phyloP scores from a whole-genome alignment of 148 eudicot species.

The Nepenthes gracilis region DNA sequence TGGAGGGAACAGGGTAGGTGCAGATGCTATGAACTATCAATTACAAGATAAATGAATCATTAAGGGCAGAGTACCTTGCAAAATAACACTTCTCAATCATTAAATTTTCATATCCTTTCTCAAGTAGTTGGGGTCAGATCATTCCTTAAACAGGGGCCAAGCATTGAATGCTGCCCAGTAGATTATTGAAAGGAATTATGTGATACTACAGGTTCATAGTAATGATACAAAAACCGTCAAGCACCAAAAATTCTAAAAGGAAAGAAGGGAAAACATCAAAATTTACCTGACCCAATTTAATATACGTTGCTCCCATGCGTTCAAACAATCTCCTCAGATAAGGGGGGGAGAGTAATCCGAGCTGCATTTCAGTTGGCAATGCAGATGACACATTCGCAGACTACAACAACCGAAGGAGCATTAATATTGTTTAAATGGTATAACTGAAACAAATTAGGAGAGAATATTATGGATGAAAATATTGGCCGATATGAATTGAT shows the following conservation, averaged over 20 bases:
- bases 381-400: conserved; percentile 56
- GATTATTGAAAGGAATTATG: background rate
- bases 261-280: background rate
- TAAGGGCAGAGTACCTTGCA: conserved; percentile 1
- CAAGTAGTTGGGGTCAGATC: background rate
- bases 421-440: conserved; percentile 4
- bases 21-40: conserved; percentile 86
- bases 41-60: conserved; percentile 9
- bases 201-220: background rate
- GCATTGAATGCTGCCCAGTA: background rate
- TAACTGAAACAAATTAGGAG: background rate
- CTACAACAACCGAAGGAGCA: conserved; percentile 23
- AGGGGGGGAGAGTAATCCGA: conserved; percentile 70
- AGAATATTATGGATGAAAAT: background rate
- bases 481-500: too few relatives aligned
- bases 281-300: conserved; percentile 93
- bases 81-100: background rate
- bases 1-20: conserved; percentile 88
- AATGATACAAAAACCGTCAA: background rate
- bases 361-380: conserved; percentile 63
- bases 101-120: background rate
- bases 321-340: conserved; percentile 90
- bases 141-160: background rate
- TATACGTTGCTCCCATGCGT: conserved; percentile 96
- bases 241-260: background rate